Base-by-base conservation (phyloP, 805 yeast genomes). In the Blastobotrys parvus region DNA sequence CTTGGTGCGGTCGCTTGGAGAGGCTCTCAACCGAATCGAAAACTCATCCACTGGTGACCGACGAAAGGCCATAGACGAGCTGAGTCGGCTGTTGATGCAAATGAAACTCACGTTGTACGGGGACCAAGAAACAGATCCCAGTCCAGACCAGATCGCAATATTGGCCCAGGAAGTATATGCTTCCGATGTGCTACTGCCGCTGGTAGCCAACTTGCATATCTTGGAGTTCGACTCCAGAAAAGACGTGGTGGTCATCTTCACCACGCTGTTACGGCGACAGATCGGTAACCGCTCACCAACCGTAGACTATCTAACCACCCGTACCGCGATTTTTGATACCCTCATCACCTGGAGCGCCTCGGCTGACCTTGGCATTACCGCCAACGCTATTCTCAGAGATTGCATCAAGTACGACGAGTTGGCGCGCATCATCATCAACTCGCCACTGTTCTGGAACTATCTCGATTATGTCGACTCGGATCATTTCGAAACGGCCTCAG, bases 161-260 rank as follows among this genome's bases (percentile, higher is more conserved):
- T 66, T 92, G 41, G 86, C 94, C 7, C 84, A 79, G 52, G 96
- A 89, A 51, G 78, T 87, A 2, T 84, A 83, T 56, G 62, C 74
- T 6, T 69, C 82, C 0, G 94, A 88, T 58, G 67, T 83, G 45
- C 71, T 92, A 27, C 74, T 73, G 49, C 69, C 70, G 18, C 63
- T 92, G 47, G 68, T 86, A 11, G 59, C 65, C 16, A 74, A 79
- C 54, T 65, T 92, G 44, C 66, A 65, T n/a, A 69, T 71, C 27
- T 70, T 92, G 44, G 96, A 87, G 49, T 89, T 92, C 63, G 97
- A 92, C 58, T 78, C 94, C 36, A 71, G 96, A 44, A 88, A 90
- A 55, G 92, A 85, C 53, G 90, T 87, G 13, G 72, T 78, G 3
- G 67, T 75, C 3, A 60, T 92, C 41, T 87, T 88, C 59, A 75